Evolutionary conservation across 495 filamentous ascomycete genomes (phyloP).

Genomic region (Hypoxylon intermedium): DNA sequence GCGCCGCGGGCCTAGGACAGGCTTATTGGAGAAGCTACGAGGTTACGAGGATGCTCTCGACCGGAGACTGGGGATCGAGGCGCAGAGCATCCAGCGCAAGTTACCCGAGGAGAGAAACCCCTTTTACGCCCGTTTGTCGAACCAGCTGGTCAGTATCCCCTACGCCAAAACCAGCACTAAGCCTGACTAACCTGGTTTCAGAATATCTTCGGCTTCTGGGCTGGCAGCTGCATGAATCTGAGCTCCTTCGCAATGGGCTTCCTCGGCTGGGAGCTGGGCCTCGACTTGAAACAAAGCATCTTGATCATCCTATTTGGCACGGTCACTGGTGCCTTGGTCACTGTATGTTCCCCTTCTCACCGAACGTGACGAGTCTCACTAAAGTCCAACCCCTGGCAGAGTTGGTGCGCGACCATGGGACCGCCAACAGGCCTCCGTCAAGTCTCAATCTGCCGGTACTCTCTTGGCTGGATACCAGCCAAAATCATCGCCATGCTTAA

Average conservation of each 20-base stretch:
- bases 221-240: constrained; percentile 61
- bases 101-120: constrained; percentile 55
- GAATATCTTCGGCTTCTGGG: constrained; percentile 49
- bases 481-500: constrained; percentile 60
- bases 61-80: constrained; percentile 61
- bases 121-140: constrained; percentile 41
- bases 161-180: neutral
- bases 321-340: constrained; percentile 54
- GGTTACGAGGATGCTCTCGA: constrained; percentile 58
- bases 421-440: constrained; percentile 60
- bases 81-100: constrained; percentile 59
- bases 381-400: constrained; percentile 4
- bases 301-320: constrained; percentile 58
- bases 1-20: neutral
- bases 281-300: constrained; percentile 59
- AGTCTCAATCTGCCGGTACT: constrained; percentile 61
- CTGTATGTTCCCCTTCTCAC: constrained; percentile 47
- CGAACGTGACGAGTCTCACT: neutral
- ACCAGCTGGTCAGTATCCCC: constrained; percentile 45
- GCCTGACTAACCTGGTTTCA: neutral
- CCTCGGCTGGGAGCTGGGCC: constrained; percentile 56
- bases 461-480: constrained; percentile 62
- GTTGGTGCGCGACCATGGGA: constrained; percentile 59
- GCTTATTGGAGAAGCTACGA: constrained; percentile 31
- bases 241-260: constrained; percentile 61